Evolutionary conservation across 2,329 filamentous ascomycete genomes (phyloP).

Genomic region (Fusarium sororula): DNA sequence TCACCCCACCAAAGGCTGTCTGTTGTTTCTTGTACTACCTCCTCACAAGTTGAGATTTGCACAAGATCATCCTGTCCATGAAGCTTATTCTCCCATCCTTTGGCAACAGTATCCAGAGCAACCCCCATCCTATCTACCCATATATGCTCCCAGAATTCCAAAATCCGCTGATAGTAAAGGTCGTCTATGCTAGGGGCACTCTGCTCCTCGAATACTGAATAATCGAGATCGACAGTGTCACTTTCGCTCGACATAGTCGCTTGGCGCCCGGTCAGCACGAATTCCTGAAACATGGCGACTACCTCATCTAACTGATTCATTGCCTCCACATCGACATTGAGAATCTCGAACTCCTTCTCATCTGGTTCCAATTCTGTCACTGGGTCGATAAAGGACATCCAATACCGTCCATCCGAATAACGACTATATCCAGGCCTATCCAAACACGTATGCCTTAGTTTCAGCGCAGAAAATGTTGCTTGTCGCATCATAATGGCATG

Average conservation of each 20-base stretch:
- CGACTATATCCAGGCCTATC: fast-evolving
- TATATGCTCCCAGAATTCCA: fast-evolving
- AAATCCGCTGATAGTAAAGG: fast-evolving
- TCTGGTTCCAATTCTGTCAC: background rate
- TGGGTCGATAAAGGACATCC: fast-evolving
- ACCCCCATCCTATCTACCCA: fast-evolving
- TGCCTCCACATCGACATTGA: background rate
- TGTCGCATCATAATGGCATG: background rate
- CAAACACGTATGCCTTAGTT: background rate
- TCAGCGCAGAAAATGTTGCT: background rate
- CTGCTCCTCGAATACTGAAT: fast-evolving
- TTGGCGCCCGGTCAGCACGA: fast-evolving
- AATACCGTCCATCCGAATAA: fast-evolving
- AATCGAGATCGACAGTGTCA: background rate
- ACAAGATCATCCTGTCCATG: fast-evolving
- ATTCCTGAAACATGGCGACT: background rate
- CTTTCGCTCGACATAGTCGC: fast-evolving
- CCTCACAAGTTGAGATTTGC: background rate
- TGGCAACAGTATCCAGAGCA: background rate
- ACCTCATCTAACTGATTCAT: fast-evolving
- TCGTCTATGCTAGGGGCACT: fast-evolving
- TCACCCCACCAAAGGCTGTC: no score
- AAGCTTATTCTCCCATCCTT: background rate
- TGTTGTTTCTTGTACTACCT: fast-evolving
- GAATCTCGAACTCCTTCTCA: background rate